Conservation (phyloP, 345 rosid genomes). For the Eutrema yunnanense region DNA sequence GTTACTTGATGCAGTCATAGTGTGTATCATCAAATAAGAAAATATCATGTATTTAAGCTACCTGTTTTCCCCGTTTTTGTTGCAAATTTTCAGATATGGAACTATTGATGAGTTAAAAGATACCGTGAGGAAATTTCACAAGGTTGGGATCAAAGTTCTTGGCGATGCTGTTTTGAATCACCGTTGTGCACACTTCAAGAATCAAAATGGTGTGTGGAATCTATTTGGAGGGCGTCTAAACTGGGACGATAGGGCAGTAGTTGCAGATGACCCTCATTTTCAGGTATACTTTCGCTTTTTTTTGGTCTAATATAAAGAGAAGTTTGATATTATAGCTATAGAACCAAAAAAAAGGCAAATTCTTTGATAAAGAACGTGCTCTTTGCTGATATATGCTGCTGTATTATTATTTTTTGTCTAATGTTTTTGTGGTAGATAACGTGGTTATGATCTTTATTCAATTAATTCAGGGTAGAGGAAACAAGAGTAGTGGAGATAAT, state of each 20-base stretch:
- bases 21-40: not conserved
- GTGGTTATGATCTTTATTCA: slow-evolving; percentile 10
- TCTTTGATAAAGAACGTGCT: not conserved
- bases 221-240: slow-evolving; percentile 83
- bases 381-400: not conserved
- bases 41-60: not conserved
- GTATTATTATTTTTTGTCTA: not conserved
- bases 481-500: slow-evolving; percentile 95
- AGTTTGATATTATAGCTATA: not conserved
- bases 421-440: not conserved
- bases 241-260: slow-evolving; percentile 95
- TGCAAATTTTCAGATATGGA: slow-evolving; percentile 61
- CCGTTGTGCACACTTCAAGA: slow-evolving; percentile 86
- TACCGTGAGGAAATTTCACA: slow-evolving; percentile 58
- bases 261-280: slow-evolving; percentile 95
- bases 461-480: slow-evolving; percentile 79
- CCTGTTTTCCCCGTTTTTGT: not conserved
- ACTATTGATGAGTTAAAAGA: slow-evolving; percentile 76
- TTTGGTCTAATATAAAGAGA: not conserved
- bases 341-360: not conserved
- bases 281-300: slow-evolving; percentile 46
- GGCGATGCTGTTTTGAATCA: slow-evolving; percentile 97
- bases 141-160: slow-evolving; percentile 66
- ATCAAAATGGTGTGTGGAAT: slow-evolving; percentile 92
- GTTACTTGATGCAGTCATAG: not conserved